phyloP scores from a whole-genome alignment of 1,284 basidiomycete genomes.

The Cryptococcus hybrid region DNA sequence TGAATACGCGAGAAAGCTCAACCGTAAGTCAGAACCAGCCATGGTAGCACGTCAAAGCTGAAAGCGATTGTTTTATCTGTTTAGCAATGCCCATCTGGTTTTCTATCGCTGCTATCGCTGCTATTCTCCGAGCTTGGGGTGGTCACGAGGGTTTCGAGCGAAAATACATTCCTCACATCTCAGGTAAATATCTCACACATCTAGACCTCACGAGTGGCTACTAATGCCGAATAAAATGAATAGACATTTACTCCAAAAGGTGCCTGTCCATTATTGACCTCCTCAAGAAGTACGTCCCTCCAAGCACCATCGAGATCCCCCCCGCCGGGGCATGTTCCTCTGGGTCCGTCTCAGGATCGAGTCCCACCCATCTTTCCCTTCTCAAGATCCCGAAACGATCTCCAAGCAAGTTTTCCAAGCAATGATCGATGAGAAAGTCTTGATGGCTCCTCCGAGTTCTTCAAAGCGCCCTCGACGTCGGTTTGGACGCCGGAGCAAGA shows the following conservation, averaged over 20 bases:
- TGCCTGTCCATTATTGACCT: slow-evolving; percentile 26
- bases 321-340: slow-evolving; percentile 43
- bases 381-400: slow-evolving; percentile 24
- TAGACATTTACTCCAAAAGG: slow-evolving; percentile 32
- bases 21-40: slow-evolving; percentile 17
- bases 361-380: slow-evolving; percentile 25
- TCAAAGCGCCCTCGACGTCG: slow-evolving; percentile 28
- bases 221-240: neutral
- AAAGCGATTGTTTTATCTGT: neutral
- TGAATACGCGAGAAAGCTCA: slow-evolving; percentile 34
- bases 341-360: slow-evolving; percentile 37
- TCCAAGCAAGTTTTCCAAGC: slow-evolving; percentile 27
- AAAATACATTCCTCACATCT: slow-evolving; percentile 38
- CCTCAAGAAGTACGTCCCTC: slow-evolving; percentile 30
- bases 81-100: slow-evolving; percentile 38
- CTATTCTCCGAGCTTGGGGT: slow-evolving; percentile 38
- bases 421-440: slow-evolving; percentile 25
- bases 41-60: neutral
- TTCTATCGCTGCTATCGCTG: slow-evolving; percentile 34
- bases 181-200: slow-evolving; percentile 8
- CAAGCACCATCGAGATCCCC: slow-evolving; percentile 24
- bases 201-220: neutral
- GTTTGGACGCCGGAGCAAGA: slow-evolving; percentile 27
- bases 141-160: slow-evolving; percentile 42
- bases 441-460: slow-evolving; percentile 29